Evolutionary conservation across 108 stramenopile genomes (phyloP).

Genomic region (Nannochloropsis granulata): DNA sequence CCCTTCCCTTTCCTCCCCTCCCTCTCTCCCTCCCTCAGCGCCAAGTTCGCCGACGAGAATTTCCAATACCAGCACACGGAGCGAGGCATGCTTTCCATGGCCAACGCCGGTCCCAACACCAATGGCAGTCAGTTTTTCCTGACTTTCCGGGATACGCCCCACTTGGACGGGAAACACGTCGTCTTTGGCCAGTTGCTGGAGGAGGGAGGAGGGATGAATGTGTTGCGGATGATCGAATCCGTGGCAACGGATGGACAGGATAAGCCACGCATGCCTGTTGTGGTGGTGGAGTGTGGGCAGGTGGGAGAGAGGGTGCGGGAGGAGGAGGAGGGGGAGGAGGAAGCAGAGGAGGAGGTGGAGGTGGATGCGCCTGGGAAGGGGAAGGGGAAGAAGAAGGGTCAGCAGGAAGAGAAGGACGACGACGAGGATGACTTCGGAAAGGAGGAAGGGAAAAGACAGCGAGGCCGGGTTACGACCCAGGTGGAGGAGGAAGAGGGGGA

Average conservation of each 20-base stretch:
- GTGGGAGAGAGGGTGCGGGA: slow-evolving; percentile 21
- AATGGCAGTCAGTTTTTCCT: slow-evolving; percentile 87
- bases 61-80: slow-evolving; percentile 45
- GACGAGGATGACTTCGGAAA: slow-evolving; percentile 10
- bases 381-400: slow-evolving; percentile 13
- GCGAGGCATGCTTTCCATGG: slow-evolving; percentile 55
- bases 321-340: slow-evolving; percentile 10
- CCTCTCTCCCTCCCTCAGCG: neutral
- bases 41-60: slow-evolving; percentile 45
- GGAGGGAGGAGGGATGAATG: slow-evolving; percentile 46
- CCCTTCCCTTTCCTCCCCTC: neutral
- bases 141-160: slow-evolving; percentile 13
- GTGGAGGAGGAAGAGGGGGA: neutral
- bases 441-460: neutral
- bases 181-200: slow-evolving; percentile 57
- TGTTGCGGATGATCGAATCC: slow-evolving; percentile 59
- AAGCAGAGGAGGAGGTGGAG: slow-evolving; percentile 2
- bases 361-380: neutral
- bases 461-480: neutral
- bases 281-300: slow-evolving; percentile 76
- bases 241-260: slow-evolving; percentile 65
- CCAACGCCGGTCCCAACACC: slow-evolving; percentile 77
- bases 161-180: slow-evolving; percentile 49
- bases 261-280: slow-evolving; percentile 46
- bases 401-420: neutral